phyloP scores from a whole-genome alignment of 306 rosid species.

The Benincasa hispida region DNA sequence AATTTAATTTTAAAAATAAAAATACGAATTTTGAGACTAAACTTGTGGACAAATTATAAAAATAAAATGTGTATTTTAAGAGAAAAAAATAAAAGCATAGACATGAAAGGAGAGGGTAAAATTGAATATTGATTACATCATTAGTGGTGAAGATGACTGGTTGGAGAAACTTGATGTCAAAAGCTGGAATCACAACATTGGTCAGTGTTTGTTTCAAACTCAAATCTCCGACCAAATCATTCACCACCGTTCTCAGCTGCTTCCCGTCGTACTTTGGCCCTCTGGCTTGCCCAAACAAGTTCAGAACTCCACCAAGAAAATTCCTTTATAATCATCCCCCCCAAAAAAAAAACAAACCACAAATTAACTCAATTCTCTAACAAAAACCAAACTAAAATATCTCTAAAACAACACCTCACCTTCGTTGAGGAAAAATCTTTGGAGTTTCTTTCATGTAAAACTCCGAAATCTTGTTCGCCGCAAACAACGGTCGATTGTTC shows the following conservation, averaged over 20 bases:
- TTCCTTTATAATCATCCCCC: neutral
- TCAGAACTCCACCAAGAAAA: neutral
- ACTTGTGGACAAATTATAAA: too few species aligned
- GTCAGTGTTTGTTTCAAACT: conserved; percentile 26
- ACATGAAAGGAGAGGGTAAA: too few species aligned
- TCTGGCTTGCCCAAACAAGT: neutral
- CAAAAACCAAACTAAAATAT: neutral
- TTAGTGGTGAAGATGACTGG: conserved; percentile 27
- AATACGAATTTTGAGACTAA: too few species aligned
- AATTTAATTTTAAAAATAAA: too few species aligned
- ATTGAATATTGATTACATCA: conserved; percentile 19
- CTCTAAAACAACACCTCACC: neutral
- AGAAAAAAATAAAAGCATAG: too few species aligned
- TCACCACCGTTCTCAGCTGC: conserved; percentile 15
- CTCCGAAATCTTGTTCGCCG: conserved; percentile 5
- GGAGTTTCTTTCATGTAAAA: conserved; percentile 11
- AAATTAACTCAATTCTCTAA: neutral
- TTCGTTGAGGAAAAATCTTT: conserved; percentile 3
- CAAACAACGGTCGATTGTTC: conserved; percentile 1
- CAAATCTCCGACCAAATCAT: conserved; percentile 19
- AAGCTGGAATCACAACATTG: conserved; percentile 28
- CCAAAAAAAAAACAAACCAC: neutral
- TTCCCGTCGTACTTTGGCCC: conserved; percentile 39
- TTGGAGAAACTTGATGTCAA: conserved; percentile 30
- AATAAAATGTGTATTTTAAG: too few species aligned